Percentiles rank a stretch among this genome's conserved stretches.
phyloP scores from a whole-genome alignment of 805 yeast genomes.

The Crinitomyces ghanaensis region DNA sequence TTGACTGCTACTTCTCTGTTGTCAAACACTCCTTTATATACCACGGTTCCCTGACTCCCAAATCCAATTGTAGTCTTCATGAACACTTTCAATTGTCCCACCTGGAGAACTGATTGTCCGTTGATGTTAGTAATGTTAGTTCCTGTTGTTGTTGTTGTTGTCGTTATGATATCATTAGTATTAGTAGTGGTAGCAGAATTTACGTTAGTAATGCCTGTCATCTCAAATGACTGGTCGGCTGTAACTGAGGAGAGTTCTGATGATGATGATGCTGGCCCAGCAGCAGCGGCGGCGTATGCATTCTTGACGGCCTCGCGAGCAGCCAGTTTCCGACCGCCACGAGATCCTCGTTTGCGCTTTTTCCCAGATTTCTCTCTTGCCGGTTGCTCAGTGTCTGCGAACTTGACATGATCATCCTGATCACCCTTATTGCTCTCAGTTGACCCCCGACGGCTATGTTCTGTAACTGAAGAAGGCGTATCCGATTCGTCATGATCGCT shows the following conservation, averaged over 20 bases:
- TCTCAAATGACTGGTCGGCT: too few species aligned
- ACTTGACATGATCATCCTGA: slow-evolving; percentile 1
- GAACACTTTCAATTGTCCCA: slow-evolving; percentile 35
- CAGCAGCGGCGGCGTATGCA: too few species aligned
- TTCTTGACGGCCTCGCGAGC: slow-evolving; percentile 5
- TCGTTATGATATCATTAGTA: too few species aligned
- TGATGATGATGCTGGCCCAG: too few species aligned
- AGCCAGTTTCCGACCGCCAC: slow-evolving; percentile 62
- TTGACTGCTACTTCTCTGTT: slow-evolving; percentile 93
- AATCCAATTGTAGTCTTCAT: slow-evolving; percentile 79
- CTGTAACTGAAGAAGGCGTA: too few species aligned
- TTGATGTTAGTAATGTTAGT: too few species aligned
- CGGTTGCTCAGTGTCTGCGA: slow-evolving; percentile 23
- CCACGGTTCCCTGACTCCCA: slow-evolving; percentile 96
- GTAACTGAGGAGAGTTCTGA: too few species aligned
- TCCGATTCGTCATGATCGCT: too few species aligned
- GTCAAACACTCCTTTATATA: slow-evolving; percentile 80
- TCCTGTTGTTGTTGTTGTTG: too few species aligned
- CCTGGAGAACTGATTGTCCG: slow-evolving; percentile 9
- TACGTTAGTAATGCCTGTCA: too few species aligned
- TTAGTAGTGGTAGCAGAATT: too few species aligned
- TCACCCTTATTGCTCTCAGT: background rate
- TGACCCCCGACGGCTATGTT: too few species aligned
- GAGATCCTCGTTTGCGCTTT: slow-evolving; percentile 69
- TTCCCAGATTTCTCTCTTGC: slow-evolving; percentile 25